These are phyloP conservation scores for Ustilago lituana DNA, from an alignment of 1,284 basidiomycete species.

Conservation along the genomic window DNA sequence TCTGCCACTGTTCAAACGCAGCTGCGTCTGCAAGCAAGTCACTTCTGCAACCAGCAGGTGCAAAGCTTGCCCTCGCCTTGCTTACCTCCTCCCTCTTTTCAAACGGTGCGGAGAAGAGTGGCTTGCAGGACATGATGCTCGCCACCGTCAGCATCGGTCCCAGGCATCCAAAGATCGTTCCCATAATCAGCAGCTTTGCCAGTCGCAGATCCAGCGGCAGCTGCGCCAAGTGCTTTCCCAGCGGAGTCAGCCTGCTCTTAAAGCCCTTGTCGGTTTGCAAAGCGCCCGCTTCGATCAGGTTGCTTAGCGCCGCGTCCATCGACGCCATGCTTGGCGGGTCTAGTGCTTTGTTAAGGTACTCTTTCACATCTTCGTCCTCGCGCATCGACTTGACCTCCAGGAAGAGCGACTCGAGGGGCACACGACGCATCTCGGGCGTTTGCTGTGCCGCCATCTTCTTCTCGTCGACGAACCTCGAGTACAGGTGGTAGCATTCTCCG, in stretches of 20 bases:
- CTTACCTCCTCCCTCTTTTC: constrained; percentile 84
- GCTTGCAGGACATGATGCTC: constrained; percentile 85
- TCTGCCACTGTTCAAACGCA: constrained; percentile 78
- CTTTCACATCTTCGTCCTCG: constrained; percentile 80
- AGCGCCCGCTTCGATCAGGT: constrained; percentile 82
- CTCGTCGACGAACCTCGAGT: constrained; percentile 77
- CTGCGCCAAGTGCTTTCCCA: constrained; percentile 82
- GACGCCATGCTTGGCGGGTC: constrained; percentile 82
- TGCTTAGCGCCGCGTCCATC: constrained; percentile 81
- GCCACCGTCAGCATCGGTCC: constrained; percentile 69
- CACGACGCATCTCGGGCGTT: constrained; percentile 85
- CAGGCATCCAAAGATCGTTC: constrained; percentile 62
- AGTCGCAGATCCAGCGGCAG: constrained; percentile 89
- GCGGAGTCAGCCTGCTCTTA: constrained; percentile 75
- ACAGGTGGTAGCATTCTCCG: constrained; percentile 72
- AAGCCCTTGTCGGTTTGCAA: constrained; percentile 73
- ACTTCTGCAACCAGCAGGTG: constrained; percentile 76
- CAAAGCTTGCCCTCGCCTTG: constrained; percentile 67
- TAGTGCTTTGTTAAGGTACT: constrained; percentile 78
- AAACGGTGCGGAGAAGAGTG: constrained; percentile 81
- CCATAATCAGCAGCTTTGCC: constrained; percentile 75
- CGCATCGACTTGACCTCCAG: constrained; percentile 84
- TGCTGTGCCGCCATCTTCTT: constrained; percentile 77
- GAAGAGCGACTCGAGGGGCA: constrained; percentile 84
- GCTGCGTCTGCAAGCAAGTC: constrained; percentile 84